These are phyloP conservation scores for Aurinia saxatilis DNA, from an alignment of 345 rosid genomes.

Conservation along the genomic window DNA sequence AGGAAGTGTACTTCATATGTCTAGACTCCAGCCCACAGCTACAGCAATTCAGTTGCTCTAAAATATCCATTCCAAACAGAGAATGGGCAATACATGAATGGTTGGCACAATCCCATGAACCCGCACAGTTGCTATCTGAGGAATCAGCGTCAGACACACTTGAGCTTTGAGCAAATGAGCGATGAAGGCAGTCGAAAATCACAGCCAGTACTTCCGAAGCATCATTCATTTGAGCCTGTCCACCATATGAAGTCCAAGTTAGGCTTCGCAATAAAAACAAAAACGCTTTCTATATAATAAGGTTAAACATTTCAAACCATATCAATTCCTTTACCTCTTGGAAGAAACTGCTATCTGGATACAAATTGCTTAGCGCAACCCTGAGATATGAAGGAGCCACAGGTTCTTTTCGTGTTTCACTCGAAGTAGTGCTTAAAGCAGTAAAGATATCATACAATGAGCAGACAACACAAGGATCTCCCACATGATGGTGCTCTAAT, in stretches of 20 bases:
- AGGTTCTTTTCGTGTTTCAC: slow-evolving; percentile 53
- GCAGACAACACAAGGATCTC: slow-evolving; percentile 94
- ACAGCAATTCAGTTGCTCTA: slow-evolving; percentile 73
- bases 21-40: slow-evolving; percentile 80
- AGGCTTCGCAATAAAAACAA: background rate
- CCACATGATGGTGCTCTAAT: slow-evolving; percentile 75
- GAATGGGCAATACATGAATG: slow-evolving; percentile 72
- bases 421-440: slow-evolving; percentile 56
- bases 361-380: slow-evolving; percentile 82
- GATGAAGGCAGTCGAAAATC: slow-evolving; percentile 88
- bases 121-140: slow-evolving; percentile 45
- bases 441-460: slow-evolving; percentile 64
- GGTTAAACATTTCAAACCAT: background rate
- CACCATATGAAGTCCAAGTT: slow-evolving; percentile 10
- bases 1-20: slow-evolving; percentile 81
- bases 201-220: slow-evolving; percentile 94
- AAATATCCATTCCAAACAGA: slow-evolving; percentile 85
- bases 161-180: slow-evolving; percentile 54
- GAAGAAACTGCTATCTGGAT: slow-evolving; percentile 84
- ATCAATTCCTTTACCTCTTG: slow-evolving; percentile 58
- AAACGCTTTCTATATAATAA: background rate
- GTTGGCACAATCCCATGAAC: slow-evolving; percentile 81
- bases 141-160: slow-evolving; percentile 59
- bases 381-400: slow-evolving; percentile 86
- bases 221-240: slow-evolving; percentile 97